Conservation (phyloP, 306 rosid species). For the Vachellia collinsii region DNA sequence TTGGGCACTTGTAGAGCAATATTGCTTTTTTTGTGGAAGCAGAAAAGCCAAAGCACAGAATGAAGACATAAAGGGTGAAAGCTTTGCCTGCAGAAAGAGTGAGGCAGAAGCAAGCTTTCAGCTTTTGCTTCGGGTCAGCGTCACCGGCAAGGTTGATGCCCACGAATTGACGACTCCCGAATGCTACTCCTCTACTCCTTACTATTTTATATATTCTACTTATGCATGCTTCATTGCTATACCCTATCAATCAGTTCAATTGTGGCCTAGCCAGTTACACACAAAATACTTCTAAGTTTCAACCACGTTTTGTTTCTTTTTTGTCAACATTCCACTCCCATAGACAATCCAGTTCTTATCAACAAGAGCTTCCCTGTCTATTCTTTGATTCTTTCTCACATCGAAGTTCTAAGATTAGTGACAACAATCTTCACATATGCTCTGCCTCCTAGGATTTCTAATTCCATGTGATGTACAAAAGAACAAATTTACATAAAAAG, state of each 20-base stretch:
- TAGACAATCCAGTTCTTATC: neutral
- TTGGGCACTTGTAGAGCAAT: no score
- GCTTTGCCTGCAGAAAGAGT: neutral
- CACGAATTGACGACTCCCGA: neutral
- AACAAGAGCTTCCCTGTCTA: constrained; percentile 3
- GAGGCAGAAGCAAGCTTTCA: neutral
- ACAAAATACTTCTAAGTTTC: neutral
- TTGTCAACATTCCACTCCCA: neutral
- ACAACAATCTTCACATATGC: constrained; percentile 6
- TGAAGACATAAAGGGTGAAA: neutral
- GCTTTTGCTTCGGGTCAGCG: neutral
- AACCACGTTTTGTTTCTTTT: neutral
- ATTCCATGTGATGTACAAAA: constrained; percentile 6
- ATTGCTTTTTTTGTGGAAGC: no score
- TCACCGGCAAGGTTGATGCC: neutral
- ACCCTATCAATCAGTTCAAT: no score
- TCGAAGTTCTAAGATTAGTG: constrained; percentile 9
- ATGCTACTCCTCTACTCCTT: neutral
- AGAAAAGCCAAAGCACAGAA: neutral
- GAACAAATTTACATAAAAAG: neutral
- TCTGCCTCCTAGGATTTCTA: neutral
- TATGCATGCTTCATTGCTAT: neutral
- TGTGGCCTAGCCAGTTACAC: neutral
- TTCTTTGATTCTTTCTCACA: constrained; percentile 23
- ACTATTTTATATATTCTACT: no score